Evolutionary conservation across 331 rosid species (phyloP), one percentile per base, ranked within the genome.

Genomic region (Malus hybrid): DNA sequence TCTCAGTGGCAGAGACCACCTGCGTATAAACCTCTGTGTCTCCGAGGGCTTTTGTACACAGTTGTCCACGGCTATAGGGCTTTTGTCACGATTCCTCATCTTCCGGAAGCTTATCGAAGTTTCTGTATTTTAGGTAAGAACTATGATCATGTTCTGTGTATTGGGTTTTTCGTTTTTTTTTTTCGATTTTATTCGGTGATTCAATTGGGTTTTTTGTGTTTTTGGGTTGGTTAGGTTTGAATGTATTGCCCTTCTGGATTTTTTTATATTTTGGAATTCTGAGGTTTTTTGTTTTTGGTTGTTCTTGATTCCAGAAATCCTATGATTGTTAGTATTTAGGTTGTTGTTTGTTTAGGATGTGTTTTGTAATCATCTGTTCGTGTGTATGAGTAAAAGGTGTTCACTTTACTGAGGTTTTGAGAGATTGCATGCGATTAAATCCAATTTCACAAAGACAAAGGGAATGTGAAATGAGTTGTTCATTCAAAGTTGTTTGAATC

Each of bases 381-480:
- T 56, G 19, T 13, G 55, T 6, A 24, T 75, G 56, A 50, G 42
- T 52, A n/a, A 36, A 52, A 31, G 48, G 46, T 73, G 72, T 63
- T 55, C 55, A 10, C 50, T 77, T 42, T 52, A 39, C 59, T 72
- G 67, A 32, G 75, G 66, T 59, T 76, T 66, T 60, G 76, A 48
- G 67, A 16, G 64, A 18, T 71, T 77, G 56, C 77, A 9, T 59
- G 52, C 52, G 27, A 69, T 33, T 31, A 36, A 66, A 29, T 6
- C 11, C 24, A 5, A 22, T 31, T 24, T 44, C 48, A 9, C 6
- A 9, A 63, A 54, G 16, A 15, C 10, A 15, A 27, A 2, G 14
- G 3, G 8, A 16, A n/a, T 32, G 24, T 34, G 72, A 52, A 68
- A 68, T 69, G 36, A 48, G 73, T 74, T 57, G 70, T 39, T 16